Evolutionary conservation across 2,329 filamentous ascomycete genomes (phyloP).

Genomic region (Colletotrichum sp.): DNA sequence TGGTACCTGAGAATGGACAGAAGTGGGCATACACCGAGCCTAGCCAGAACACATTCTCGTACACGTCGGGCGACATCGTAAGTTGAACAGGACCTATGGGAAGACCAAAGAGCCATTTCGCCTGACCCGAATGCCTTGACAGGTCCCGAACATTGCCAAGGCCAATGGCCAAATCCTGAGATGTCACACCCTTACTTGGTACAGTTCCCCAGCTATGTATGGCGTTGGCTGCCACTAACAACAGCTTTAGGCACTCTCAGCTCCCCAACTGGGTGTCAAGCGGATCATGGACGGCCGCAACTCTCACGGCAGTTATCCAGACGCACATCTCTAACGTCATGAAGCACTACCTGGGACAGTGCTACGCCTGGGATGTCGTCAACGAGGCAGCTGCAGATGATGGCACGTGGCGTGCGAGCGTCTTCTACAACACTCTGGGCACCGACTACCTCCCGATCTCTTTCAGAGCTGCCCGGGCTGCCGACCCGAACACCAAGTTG

Average conservation of each 20-base stretch:
- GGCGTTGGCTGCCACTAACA: background rate
- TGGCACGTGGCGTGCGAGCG: constrained; percentile 46
- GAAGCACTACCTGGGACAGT: constrained; percentile 48
- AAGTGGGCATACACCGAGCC: constrained; percentile 47
- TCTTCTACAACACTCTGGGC: constrained; percentile 55
- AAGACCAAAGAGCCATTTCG: background rate
- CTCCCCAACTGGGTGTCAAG: constrained; percentile 26
- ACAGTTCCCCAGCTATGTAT: constrained; percentile 29
- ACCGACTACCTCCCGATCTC: constrained; percentile 54
- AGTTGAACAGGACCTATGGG: background rate
- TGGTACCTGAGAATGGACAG: constrained; percentile 65
- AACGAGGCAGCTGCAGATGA: constrained; percentile 52
- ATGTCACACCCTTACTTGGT: constrained; percentile 66
- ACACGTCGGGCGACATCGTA: constrained; percentile 14
- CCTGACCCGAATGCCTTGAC: background rate
- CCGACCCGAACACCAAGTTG: constrained; percentile 51
- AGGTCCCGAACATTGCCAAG: constrained; percentile 50
- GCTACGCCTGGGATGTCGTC: constrained; percentile 57
- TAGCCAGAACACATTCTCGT: constrained; percentile 6
- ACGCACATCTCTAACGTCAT: constrained; percentile 55
- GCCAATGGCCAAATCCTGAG: constrained; percentile 57
- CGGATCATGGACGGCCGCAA: constrained; percentile 14
- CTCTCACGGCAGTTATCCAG: constrained; percentile 44
- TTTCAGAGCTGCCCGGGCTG: constrained; percentile 50
- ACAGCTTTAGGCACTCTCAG: constrained; percentile 20